Evolutionary conservation across 148 eudicot species (phyloP), one percentile per base, ranked within the genome.

Genomic region (Fagopyrum esculentum): DNA sequence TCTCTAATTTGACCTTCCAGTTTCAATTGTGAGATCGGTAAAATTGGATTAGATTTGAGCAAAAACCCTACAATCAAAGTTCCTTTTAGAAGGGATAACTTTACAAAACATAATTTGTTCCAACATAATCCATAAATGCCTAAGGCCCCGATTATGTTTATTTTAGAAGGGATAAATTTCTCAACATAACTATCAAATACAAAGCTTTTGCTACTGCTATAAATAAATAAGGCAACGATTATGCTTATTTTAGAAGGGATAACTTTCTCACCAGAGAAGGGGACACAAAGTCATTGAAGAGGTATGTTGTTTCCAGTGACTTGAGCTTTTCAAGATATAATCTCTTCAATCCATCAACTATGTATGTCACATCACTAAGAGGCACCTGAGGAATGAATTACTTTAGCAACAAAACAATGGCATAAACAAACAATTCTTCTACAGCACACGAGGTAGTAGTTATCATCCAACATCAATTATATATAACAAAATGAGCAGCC

Each of bases 331-430:
- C 92, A 19, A 75, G 51, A 80, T 94, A 94, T 49, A 94, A 74
- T 76, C 82, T 90, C 84, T 94, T 94, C 90, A 93, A 78, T 55
- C 98, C 98, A 82, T 93, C 98, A 74, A 77, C 72, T 45, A 93
- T 86, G n/a, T 97, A 93, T 50, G 98, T 91, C 45, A 93, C 91
- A n/a, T 88, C 79, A 79, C 76, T 69, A 9, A 88, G 87, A 16
- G 87, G 78, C 22, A 82, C 78, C 84, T 87, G 74, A 46, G 68
- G 13, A 78, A 73, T 9, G n/a, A n/a, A n/a, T n/a, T n/a, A n/a
- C n/a, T n/a, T n/a, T n/a, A n/a, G n/a, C 43, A 57, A 57, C 35
- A n/a, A 57, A 57, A 17, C 9, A 51, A 6, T 61, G 47, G 46
- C n/a, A 47, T 44, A 66, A 64, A 45, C 12, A 72, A 45, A 45